These are phyloP conservation scores for Ogataea allantospora DNA, from an alignment of 805 yeast genomes.

Conservation along the genomic window DNA sequence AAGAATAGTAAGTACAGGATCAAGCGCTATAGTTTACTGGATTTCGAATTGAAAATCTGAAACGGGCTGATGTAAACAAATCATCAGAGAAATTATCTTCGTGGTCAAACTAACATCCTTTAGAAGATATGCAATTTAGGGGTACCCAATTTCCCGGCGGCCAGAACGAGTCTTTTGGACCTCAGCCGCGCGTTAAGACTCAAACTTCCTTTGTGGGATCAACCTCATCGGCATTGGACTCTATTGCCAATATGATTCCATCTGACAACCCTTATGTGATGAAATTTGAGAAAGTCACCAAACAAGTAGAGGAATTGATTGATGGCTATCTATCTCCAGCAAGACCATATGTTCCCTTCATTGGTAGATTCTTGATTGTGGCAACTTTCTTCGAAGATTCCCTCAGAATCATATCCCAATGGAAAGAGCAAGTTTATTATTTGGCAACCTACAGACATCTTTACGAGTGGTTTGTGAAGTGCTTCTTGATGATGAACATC, in stretches of 20 bases:
- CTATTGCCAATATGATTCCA: conserved; percentile 31
- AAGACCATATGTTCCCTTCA: conserved; percentile 77
- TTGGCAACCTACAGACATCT: conserved; percentile 75
- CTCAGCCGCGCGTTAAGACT: conserved; percentile 9
- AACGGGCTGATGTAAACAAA: conserved; percentile 3
- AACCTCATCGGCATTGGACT: conserved; percentile 22
- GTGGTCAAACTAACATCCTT: conserved; percentile 1
- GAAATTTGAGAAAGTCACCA: conserved; percentile 50
- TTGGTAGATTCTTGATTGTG: conserved; percentile 87
- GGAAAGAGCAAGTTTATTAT: conserved; percentile 88
- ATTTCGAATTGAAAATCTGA: conserved; percentile 1
- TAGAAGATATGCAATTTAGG: conserved; percentile 31
- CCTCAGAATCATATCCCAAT: conserved; percentile 76
- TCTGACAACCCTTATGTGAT: conserved; percentile 32
- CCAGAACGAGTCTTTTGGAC: conserved; percentile 10
- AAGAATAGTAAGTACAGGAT: conserved; percentile 1
- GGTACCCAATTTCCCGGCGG: conserved; percentile 32
- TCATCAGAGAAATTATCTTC: conserved; percentile 1
- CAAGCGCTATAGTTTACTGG: not conserved
- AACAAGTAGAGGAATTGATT: conserved; percentile 52
- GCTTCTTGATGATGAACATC: conserved; percentile 65
- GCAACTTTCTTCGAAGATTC: conserved; percentile 94
- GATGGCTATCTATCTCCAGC: conserved; percentile 50
- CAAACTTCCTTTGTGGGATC: conserved; percentile 11
- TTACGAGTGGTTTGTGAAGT: conserved; percentile 72